A percentile compares a stretch with the other conserved stretches of the same genome.
These are phyloP conservation scores for Solanum ossicruentum DNA, from an alignment of 257 asterid species.

Conservation along the genomic window DNA sequence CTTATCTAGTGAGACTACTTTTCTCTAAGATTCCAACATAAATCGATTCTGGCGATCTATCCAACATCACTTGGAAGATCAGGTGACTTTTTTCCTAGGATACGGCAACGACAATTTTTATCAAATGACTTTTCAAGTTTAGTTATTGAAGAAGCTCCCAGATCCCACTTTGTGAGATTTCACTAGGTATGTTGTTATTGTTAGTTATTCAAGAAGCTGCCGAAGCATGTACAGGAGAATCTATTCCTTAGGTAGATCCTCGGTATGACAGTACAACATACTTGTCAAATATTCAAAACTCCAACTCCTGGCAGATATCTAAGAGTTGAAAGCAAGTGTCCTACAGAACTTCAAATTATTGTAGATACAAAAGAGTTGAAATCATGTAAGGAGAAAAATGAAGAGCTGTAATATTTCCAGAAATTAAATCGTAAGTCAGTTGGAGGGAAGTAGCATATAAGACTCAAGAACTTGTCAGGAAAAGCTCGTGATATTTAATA, in stretches of 20 bases:
- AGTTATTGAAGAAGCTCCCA: neutral
- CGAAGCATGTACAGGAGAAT: neutral
- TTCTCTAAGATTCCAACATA: neutral
- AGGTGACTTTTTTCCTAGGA: neutral
- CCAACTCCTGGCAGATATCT: neutral
- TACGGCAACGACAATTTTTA: neutral
- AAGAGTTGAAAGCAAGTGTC: neutral
- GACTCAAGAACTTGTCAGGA: neutral
- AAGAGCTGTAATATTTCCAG: neutral
- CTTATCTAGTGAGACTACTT: neutral
- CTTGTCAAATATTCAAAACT: neutral
- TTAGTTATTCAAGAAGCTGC: neutral
- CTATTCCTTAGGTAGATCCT: neutral
- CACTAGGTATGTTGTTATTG: too few species aligned
- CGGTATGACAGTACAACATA: neutral
- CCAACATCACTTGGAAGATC: neutral
- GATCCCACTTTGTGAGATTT: too few species aligned
- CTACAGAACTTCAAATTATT: neutral
- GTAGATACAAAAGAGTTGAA: neutral
- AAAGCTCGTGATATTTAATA: neutral
- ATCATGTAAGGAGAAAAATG: neutral
- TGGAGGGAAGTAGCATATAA: neutral
- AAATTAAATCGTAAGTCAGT: neutral
- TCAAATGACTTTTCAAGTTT: neutral
- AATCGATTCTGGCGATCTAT: neutral